A percentile compares a stretch with the other conserved stretches of the same genome.
These are phyloP conservation scores for sunflower (Helianthus annuus) DNA, from an alignment of 129 eudicot genomes.

Conservation along the genomic window DNA sequence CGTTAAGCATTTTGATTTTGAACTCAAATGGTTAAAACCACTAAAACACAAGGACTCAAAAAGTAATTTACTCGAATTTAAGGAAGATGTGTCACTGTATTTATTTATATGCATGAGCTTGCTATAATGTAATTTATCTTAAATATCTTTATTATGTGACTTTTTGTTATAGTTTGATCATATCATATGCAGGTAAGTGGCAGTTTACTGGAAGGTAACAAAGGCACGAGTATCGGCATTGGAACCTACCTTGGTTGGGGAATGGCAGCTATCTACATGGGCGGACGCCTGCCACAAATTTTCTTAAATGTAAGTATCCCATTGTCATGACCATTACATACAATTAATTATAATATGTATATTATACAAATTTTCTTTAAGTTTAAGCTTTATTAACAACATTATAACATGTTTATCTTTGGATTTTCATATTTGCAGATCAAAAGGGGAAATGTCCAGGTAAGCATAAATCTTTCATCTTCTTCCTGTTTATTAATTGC, in stretches of 20 bases:
- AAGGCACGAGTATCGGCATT: conserved; percentile 39
- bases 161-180: conserved; percentile 3
- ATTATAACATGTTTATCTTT: neutral
- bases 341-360: neutral
- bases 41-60: too few species aligned
- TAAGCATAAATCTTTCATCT: conserved; percentile 19
- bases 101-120: too few species aligned
- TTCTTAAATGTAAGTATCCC: conserved; percentile 55
- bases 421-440: conserved; percentile 47
- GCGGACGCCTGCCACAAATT: conserved; percentile 90
- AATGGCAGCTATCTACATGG: conserved; percentile 84
- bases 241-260: conserved; percentile 86
- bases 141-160: neutral
- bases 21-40: too few species aligned
- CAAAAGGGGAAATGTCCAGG: conserved; percentile 78
- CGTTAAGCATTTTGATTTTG: too few species aligned
- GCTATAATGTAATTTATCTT: neutral
- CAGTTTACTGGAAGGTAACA: conserved; percentile 29
- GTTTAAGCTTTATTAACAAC: conserved; percentile 22
- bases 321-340: neutral
- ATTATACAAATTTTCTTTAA: neutral
- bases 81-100: too few species aligned
- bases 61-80: too few species aligned
- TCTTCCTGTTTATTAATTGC: neutral
- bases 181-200: conserved; percentile 44